Base-by-base conservation (phyloP, 148 eudicot species). In the Simmondsia chinensis region DNA sequence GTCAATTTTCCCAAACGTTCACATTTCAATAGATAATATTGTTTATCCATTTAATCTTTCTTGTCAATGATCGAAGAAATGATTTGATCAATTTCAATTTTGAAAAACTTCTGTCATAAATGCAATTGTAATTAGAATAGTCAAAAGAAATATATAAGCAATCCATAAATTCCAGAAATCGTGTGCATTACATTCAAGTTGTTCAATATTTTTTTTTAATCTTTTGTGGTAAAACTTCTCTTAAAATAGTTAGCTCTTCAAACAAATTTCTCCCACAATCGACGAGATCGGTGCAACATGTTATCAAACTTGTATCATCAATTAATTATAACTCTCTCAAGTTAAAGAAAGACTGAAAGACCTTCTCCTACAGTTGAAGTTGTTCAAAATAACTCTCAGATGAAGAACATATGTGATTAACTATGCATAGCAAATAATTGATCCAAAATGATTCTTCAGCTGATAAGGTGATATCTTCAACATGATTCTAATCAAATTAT, bases 131-230 rank as follows among this genome's bases (percentile, higher is more conserved):
- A 66, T 46, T 1, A 27, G 57, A 47, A 60, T 48, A 13, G 46
- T 60, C 18, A 66, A 54, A 14, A 66, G 25, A 8, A 59, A 39
- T 33, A 46, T 59, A 43, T 67, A 67, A 5, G 52, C 62, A 60
- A 48, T 54, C 19, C 26, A 10, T 9, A 22, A 46, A 60, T 67
- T 67, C 19, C 52, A 62, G 24, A 60, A 60, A n/a, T n/a, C n/a
- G n/a, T n/a, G n/a, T n/a, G n/a, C n/a, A n/a, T n/a, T n/a, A 44
- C 52, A 42, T 21, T 26, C 33, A 60, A 20, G 21, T 11, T 39
- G 0, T 17, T 40, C 16, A 66, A 41, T 15, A 66, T 23, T 4
- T 66, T 51, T 40, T 13, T 27, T 33, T 31, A 5, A 9, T 38
- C 20, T 57, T 16, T 5, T 30, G 3, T 9, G 70, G 53, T 12